Percentiles rank a stretch among this genome's conserved stretches.
Conservation (phyloP, 208 protist species). For the Blastocrithidia nonstop region DNA sequence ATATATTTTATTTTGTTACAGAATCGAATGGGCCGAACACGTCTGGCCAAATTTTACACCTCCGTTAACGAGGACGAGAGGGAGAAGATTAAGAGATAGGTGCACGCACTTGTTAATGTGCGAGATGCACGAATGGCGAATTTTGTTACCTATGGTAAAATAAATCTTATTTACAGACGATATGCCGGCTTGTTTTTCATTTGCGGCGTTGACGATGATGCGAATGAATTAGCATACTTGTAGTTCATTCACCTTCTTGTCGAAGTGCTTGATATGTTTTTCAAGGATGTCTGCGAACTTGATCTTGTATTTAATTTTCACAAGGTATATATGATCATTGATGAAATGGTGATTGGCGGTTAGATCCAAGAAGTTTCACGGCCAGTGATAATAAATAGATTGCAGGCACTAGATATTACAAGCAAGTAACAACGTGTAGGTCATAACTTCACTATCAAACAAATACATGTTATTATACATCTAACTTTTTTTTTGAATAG, state of each 20-base stretch:
- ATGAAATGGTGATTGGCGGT: slow-evolving; percentile 97
- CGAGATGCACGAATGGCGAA: slow-evolving; percentile 92
- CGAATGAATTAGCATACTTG: slow-evolving; percentile 97
- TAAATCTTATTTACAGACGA: slow-evolving; percentile 96
- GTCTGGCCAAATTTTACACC: slow-evolving; percentile 97
- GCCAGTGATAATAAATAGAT: slow-evolving; percentile 77
- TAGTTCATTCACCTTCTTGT: slow-evolving; percentile 98
- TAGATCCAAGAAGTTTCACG: slow-evolving; percentile 97
- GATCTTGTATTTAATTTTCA: slow-evolving; percentile 99
- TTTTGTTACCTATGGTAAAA: slow-evolving; percentile 91
- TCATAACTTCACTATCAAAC: not conserved
- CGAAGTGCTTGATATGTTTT: slow-evolving; percentile 97
- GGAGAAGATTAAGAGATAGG: slow-evolving; percentile 87
- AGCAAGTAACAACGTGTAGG: slow-evolving; percentile 19
- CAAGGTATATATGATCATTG: slow-evolving; percentile 97
- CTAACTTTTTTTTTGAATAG: slow-evolving; percentile 7
- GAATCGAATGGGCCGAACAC: slow-evolving; percentile 97
- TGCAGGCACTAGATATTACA: slow-evolving; percentile 87
- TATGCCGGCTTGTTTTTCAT: slow-evolving; percentile 99
- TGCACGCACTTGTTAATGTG: slow-evolving; percentile 91
- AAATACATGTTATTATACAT: not conserved
- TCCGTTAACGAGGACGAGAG: slow-evolving; percentile 91
- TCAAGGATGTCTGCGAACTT: slow-evolving; percentile 99
- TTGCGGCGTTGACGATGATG: slow-evolving; percentile 93
- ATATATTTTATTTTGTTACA: slow-evolving; percentile 98